phyloP scores from a whole-genome alignment of 2,329 filamentous ascomycete genomes.

The Diaporthe helianthi region DNA sequence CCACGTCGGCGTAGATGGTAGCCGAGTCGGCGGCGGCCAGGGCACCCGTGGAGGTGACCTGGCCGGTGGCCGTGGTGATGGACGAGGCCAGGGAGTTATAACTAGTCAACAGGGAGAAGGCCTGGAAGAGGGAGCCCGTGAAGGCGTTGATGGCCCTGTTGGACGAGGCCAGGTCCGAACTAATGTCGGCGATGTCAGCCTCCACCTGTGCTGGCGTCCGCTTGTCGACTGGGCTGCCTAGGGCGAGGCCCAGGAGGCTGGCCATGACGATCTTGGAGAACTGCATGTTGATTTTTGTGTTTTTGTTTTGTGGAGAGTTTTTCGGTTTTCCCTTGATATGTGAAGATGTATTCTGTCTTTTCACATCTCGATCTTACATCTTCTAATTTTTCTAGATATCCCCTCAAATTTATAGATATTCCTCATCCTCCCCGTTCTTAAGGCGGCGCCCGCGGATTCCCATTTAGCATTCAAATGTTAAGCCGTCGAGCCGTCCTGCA shows the following conservation, averaged over 20 bases:
- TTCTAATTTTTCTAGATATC: not conserved
- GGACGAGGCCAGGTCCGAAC: slow-evolving; percentile 28
- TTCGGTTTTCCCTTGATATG: not conserved
- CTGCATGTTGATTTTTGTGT: slow-evolving; percentile 17
- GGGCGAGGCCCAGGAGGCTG: slow-evolving; percentile 26
- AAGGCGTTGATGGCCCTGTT: slow-evolving; percentile 28
- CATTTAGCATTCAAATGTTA: too few relatives aligned
- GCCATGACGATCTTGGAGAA: slow-evolving; percentile 27
- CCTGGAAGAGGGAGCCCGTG: slow-evolving; percentile 24
- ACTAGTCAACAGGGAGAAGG: slow-evolving; percentile 21
- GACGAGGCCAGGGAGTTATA: slow-evolving; percentile 19
- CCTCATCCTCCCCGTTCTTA: not conserved
- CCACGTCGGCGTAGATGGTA: slow-evolving; percentile 26
- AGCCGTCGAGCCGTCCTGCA: not conserved
- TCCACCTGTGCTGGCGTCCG: slow-evolving; percentile 23
- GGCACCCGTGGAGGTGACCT: slow-evolving; percentile 26
- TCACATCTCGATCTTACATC: too few relatives aligned
- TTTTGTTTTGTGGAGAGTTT: not conserved
- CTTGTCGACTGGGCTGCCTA: slow-evolving; percentile 20
- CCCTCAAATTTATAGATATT: slow-evolving; percentile 8
- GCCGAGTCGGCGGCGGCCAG: slow-evolving; percentile 25
- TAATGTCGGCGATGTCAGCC: slow-evolving; percentile 22
- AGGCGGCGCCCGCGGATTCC: slow-evolving; percentile 5
- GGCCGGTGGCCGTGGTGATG: slow-evolving; percentile 12
- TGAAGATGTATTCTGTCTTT: too few relatives aligned